A percentile compares a stretch with the other conserved stretches of the same genome.
These are phyloP conservation scores for Pyrenophora seminiperda DNA, from an alignment of 2,329 filamentous ascomycete species.

Conservation along the genomic window DNA sequence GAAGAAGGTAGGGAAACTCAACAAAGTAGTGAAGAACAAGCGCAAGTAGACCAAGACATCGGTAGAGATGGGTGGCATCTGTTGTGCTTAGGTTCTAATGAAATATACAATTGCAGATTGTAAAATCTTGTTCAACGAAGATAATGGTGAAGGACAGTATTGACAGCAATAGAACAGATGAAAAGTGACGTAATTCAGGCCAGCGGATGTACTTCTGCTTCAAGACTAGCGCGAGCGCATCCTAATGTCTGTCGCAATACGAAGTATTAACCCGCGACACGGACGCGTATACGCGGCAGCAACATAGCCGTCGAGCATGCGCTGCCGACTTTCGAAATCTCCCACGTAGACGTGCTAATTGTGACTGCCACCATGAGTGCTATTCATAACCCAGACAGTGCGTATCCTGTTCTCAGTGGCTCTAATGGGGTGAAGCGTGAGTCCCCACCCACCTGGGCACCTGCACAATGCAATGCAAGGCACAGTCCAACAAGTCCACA, in stretches of 20 bases:
- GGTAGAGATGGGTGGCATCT: too few relatives aligned
- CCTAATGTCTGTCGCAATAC: too few relatives aligned
- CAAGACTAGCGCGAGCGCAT: neutral
- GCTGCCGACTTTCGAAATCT: neutral
- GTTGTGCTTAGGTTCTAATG: too few relatives aligned
- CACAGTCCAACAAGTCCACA: slow-evolving; percentile 7
- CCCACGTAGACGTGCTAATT: neutral
- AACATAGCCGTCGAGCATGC: slow-evolving; percentile 8
- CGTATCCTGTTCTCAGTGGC: slow-evolving; percentile 15
- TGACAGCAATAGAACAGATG: too few relatives aligned
- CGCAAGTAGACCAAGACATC: too few relatives aligned
- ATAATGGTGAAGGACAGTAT: neutral
- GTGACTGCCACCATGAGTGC: slow-evolving; percentile 32
- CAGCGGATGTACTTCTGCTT: slow-evolving; percentile 10
- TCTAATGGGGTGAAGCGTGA: slow-evolving; percentile 36
- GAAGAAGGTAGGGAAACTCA: too few relatives aligned
- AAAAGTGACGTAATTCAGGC: slow-evolving; percentile 12
- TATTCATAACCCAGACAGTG: slow-evolving; percentile 29
- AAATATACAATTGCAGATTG: too few relatives aligned
- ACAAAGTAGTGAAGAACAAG: neutral
- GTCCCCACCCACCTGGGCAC: slow-evolving; percentile 16
- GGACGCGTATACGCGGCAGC: slow-evolving; percentile 2
- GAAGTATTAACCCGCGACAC: neutral
- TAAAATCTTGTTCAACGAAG: too few relatives aligned
- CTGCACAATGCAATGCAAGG: slow-evolving; percentile 6